Conservation (phyloP, 1,284 basidiomycete species). For the Sanguinoderma infundibulare region DNA sequence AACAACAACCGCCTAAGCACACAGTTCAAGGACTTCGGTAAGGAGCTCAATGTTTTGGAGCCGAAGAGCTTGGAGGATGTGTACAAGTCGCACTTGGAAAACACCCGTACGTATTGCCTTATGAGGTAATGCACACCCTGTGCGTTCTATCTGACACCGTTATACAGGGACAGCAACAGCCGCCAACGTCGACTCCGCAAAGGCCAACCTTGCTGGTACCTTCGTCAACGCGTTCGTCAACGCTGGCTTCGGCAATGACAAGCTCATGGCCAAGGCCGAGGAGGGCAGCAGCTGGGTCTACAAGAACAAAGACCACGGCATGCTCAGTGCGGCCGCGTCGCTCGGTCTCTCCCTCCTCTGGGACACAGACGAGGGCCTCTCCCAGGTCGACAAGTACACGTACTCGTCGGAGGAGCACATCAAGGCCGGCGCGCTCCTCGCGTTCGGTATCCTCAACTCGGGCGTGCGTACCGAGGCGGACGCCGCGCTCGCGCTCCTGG, state of each 20-base stretch:
- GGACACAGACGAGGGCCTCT: slow-evolving; percentile 95
- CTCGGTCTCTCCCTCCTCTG: slow-evolving; percentile 93
- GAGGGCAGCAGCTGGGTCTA: slow-evolving; percentile 99
- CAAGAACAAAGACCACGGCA: slow-evolving; percentile 99
- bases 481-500: slow-evolving; percentile 89
- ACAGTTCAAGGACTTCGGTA: slow-evolving; percentile 92
- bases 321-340: slow-evolving; percentile 96
- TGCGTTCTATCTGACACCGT: not conserved
- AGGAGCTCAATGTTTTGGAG: slow-evolving; percentile 91
- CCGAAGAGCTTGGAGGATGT: slow-evolving; percentile 95
- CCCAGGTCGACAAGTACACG: slow-evolving; percentile 97
- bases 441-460: slow-evolving; percentile 92
- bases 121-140: not conserved
- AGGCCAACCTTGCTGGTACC: slow-evolving; percentile 93
- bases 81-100: slow-evolving; percentile 97
- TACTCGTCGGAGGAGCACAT: slow-evolving; percentile 97
- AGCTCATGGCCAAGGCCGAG: slow-evolving; percentile 95
- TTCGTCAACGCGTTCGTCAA: slow-evolving; percentile 99
- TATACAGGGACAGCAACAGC: slow-evolving; percentile 60
- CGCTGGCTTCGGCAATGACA: slow-evolving; percentile 98
- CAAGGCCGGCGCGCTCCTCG: slow-evolving; percentile 96
- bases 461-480: slow-evolving; percentile 94
- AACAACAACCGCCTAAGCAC: slow-evolving; percentile 85
- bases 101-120: slow-evolving; percentile 61
- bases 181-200: slow-evolving; percentile 89